phyloP scores from a whole-genome alignment of 2,329 filamentous ascomycete species.

The Alternaria tenuissima region DNA sequence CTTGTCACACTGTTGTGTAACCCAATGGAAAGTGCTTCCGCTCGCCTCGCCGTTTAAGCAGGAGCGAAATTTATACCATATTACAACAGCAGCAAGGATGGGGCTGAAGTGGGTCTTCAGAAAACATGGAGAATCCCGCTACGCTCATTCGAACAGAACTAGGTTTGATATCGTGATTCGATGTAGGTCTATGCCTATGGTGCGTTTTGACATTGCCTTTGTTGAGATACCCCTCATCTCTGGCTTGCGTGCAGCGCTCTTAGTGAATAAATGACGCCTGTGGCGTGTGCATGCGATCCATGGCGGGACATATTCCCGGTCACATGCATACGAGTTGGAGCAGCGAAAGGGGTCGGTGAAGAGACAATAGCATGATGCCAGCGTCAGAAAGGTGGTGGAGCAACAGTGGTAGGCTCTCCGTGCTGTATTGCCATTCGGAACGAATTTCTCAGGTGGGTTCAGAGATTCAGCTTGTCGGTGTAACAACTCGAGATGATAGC shows the following conservation, averaged over 20 bases:
- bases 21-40: background rate
- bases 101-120: constrained; percentile 5
- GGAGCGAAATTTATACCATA: background rate
- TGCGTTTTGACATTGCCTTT: background rate
- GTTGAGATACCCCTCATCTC: background rate
- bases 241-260: background rate
- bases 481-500: background rate
- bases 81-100: constrained; percentile 6
- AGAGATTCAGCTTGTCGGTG: background rate
- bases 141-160: background rate
- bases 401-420: background rate
- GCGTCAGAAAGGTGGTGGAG: background rate
- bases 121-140: background rate
- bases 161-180: background rate
- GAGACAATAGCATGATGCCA: background rate
- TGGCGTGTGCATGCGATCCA: background rate
- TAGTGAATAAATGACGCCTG: background rate
- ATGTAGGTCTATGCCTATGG: background rate
- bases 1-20: background rate
- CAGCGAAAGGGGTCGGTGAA: constrained; percentile 1
- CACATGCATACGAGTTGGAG: background rate
- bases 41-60: background rate
- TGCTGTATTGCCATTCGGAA: background rate
- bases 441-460: background rate
- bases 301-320: background rate